phyloP scores from a whole-genome alignment of 352 stramenopile genomes.

The Globisporangium echinulatum region DNA sequence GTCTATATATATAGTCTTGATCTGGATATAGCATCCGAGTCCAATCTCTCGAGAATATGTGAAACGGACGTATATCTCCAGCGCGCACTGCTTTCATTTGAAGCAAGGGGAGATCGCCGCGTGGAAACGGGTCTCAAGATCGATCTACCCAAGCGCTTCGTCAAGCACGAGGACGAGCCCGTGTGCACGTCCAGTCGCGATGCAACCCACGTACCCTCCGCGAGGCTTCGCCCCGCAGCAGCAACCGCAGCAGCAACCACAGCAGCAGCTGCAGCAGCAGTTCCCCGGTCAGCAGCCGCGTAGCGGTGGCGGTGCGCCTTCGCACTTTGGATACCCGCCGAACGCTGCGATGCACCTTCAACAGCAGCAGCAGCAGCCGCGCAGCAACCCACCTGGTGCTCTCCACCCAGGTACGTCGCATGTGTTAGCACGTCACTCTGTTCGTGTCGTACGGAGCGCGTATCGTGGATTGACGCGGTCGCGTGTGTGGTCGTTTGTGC shows the following conservation, averaged over 20 bases:
- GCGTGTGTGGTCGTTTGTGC: neutral
- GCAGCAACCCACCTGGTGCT: constrained; percentile 5
- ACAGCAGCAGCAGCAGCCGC: constrained; percentile 6
- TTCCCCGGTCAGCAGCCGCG: constrained; percentile 15
- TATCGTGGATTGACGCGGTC: neutral
- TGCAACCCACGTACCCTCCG: constrained; percentile 41
- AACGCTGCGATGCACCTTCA: constrained; percentile 4
- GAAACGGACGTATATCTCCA: constrained; percentile 1
- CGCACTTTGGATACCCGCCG: constrained; percentile 10
- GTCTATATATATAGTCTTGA: no score
- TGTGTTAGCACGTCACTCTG: no score
- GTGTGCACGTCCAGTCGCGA: constrained; percentile 2
- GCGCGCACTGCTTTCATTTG: neutral
- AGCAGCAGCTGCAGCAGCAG: constrained; percentile 11
- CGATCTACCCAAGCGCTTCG: no score
- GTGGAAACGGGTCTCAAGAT: constrained; percentile 4
- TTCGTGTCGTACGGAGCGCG: neutral
- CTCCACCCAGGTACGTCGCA: constrained; percentile 3
- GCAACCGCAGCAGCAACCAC: neutral
- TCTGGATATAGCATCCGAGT: no score
- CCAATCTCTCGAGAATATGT: no score
- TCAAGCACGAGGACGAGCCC: neutral
- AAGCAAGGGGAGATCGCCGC: constrained; percentile 9
- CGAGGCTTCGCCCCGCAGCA: constrained; percentile 20
- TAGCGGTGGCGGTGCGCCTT: constrained; percentile 11